phyloP scores from a whole-genome alignment of 371 early-diverging fungal species.

The Phascolomyces articulosus region DNA sequence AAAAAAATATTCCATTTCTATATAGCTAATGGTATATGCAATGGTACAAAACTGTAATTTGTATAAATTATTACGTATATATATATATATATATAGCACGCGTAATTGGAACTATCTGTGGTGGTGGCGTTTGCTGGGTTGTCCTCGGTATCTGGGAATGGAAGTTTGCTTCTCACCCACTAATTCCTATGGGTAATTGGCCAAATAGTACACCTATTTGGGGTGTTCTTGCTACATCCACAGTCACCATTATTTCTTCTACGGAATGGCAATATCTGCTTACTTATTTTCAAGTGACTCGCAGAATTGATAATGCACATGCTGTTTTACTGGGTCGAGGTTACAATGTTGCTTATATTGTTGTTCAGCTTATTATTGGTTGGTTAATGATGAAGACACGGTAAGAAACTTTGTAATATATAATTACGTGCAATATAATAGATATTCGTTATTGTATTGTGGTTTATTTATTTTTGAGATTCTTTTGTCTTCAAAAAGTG shows the following conservation, averaged over 20 bases:
- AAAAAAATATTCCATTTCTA: too few relatives aligned
- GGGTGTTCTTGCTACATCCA: constrained; percentile 42
- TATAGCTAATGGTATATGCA: too few relatives aligned
- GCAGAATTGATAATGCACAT: constrained; percentile 21
- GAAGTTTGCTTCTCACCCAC: constrained; percentile 38
- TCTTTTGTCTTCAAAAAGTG: not conserved
- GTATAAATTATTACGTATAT: not conserved
- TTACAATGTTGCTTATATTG: constrained; percentile 34
- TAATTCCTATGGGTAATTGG: constrained; percentile 35
- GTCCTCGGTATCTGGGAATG: constrained; percentile 34
- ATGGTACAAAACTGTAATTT: too few relatives aligned
- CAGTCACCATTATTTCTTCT: constrained; percentile 42
- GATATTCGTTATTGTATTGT: too few relatives aligned
- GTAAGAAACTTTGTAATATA: too few relatives aligned
- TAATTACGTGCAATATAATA: too few relatives aligned
- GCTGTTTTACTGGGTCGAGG: constrained; percentile 41
- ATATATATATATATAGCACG: too few relatives aligned
- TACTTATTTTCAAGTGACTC: constrained; percentile 49
- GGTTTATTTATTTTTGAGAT: too few relatives aligned
- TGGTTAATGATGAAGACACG: constrained; percentile 45
- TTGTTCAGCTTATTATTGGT: constrained; percentile 34
- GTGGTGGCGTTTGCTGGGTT: constrained; percentile 1
- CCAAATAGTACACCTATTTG: constrained; percentile 33
- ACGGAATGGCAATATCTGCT: constrained; percentile 46
- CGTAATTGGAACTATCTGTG: not conserved